Evolutionary conservation across 2,329 filamentous ascomycete genomes (phyloP).

Genomic region (Fusarium graminum): DNA sequence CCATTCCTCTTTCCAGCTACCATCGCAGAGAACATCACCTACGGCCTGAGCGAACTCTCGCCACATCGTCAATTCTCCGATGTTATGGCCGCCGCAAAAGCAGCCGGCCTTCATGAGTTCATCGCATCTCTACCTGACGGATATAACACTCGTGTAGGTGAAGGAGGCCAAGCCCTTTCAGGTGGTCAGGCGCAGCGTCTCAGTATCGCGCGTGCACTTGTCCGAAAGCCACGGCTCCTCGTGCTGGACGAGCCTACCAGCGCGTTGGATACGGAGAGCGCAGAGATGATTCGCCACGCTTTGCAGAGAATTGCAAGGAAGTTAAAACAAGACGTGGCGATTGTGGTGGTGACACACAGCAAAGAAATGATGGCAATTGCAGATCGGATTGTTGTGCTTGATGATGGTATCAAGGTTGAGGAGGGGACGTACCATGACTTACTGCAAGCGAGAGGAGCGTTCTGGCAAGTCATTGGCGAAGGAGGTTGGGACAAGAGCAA

Average conservation of each 20-base stretch:
- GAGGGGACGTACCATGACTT: slow-evolving; percentile 75
- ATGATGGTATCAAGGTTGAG: slow-evolving; percentile 75
- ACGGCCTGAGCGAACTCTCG: slow-evolving; percentile 74
- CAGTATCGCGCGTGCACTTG: slow-evolving; percentile 82
- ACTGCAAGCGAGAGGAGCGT: slow-evolving; percentile 58
- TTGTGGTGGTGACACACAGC: slow-evolving; percentile 86
- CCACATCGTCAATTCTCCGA: slow-evolving; percentile 60
- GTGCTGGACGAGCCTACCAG: slow-evolving; percentile 91
- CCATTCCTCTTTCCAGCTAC: slow-evolving; percentile 83
- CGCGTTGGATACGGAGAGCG: slow-evolving; percentile 78
- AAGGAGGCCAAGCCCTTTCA: slow-evolving; percentile 78
- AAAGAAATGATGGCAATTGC: slow-evolving; percentile 88
- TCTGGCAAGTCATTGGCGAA: slow-evolving; percentile 62
- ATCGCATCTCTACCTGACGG: slow-evolving; percentile 74
- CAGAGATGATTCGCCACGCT: slow-evolving; percentile 72
- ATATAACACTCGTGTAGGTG: slow-evolving; percentile 77
- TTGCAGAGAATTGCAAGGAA: slow-evolving; percentile 65
- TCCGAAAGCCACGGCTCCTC: slow-evolving; percentile 77
- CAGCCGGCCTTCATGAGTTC: slow-evolving; percentile 81
- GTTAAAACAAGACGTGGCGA: slow-evolving; percentile 65
- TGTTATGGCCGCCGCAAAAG: slow-evolving; percentile 65
- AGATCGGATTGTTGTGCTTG: slow-evolving; percentile 78
- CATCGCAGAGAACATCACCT: slow-evolving; percentile 84
- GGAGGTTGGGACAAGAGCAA: slow-evolving; percentile 38
- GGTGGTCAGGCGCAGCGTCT: slow-evolving; percentile 88